Evolutionary conservation across 208 protist genomes (phyloP).

Genomic region (Crithidia sp.): DNA sequence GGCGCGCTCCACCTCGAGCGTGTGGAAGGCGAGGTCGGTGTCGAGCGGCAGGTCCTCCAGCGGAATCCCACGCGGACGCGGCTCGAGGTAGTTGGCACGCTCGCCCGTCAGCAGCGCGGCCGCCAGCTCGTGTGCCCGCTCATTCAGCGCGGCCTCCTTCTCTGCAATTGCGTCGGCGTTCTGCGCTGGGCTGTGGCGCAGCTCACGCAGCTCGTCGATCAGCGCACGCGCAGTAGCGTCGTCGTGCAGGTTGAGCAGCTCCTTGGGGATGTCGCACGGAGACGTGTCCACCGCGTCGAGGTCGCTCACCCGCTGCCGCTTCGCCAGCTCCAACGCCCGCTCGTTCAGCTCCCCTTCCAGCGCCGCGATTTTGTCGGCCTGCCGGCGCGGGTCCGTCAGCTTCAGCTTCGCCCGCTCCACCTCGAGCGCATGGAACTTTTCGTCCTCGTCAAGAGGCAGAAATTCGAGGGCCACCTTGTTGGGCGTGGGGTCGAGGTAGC

Average conservation of each 20-base stretch:
- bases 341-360: slow-evolving; percentile 64
- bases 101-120: slow-evolving; percentile 38
- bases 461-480: slow-evolving; percentile 66
- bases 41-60: slow-evolving; percentile 67
- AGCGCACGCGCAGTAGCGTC: slow-evolving; percentile 39
- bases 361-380: slow-evolving; percentile 36
- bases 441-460: slow-evolving; percentile 65
- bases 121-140: slow-evolving; percentile 51
- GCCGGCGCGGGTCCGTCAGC: slow-evolving; percentile 38
- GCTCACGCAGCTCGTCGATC: slow-evolving; percentile 46
- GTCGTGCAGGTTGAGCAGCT: slow-evolving; percentile 51
- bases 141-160: slow-evolving; percentile 45
- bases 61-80: slow-evolving; percentile 54
- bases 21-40: slow-evolving; percentile 52
- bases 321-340: slow-evolving; percentile 65
- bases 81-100: slow-evolving; percentile 50
- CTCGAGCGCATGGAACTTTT: slow-evolving; percentile 60
- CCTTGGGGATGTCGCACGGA: slow-evolving; percentile 48
- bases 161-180: slow-evolving; percentile 40
- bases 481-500: slow-evolving; percentile 65
- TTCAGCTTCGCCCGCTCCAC: slow-evolving; percentile 56
- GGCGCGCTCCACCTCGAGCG: slow-evolving; percentile 63
- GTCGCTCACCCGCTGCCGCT: slow-evolving; percentile 45
- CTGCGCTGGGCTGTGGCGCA: slow-evolving; percentile 29
- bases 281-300: slow-evolving; percentile 41